phyloP scores from a whole-genome alignment of 2,329 filamentous ascomycete species.

The Pseudogymnoascus sp. region DNA sequence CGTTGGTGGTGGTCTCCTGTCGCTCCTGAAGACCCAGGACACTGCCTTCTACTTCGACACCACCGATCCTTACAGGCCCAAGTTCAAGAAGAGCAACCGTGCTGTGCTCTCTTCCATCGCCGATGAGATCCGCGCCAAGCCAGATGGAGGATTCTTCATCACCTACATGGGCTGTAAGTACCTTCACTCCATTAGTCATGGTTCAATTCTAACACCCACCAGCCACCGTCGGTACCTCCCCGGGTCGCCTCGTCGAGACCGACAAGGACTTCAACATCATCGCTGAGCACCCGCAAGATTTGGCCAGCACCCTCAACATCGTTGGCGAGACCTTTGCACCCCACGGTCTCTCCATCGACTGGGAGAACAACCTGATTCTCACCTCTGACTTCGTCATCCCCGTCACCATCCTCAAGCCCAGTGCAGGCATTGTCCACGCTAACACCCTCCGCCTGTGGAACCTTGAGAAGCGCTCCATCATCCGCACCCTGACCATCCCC shows the following conservation, averaged over 20 bases:
- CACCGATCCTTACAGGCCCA: conserved; percentile 49
- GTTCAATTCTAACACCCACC: conserved; percentile 8
- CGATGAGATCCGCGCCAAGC: conserved; percentile 57
- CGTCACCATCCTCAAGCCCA: conserved; percentile 53
- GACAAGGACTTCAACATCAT: conserved; percentile 53
- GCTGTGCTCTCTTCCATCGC: conserved; percentile 51
- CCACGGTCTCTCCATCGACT: conserved; percentile 52
- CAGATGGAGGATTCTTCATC: conserved; percentile 54
- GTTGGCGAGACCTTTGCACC: conserved; percentile 54
- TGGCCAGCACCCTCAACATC: conserved; percentile 45
- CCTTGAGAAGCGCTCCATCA: conserved; percentile 43
- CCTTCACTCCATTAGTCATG: not conserved
- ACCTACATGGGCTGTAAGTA: conserved; percentile 50
- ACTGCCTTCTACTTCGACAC: conserved; percentile 57
- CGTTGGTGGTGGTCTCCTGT: conserved; percentile 50
- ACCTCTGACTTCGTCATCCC: conserved; percentile 58
- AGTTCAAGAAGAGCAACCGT: conserved; percentile 52
- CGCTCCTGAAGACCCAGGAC: conserved; percentile 51
- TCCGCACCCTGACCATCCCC: conserved; percentile 54
- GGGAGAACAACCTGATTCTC: conserved; percentile 47
- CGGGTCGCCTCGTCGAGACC: conserved; percentile 53
- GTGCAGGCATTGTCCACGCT: conserved; percentile 43
- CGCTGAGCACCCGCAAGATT: conserved; percentile 53
- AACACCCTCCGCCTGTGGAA: conserved; percentile 55
- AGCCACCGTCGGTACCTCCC: conserved; percentile 46